These are phyloP conservation scores for Termitomyces eurrhizus DNA, from an alignment of 768 basidiomycete species.

Conservation along the genomic window DNA sequence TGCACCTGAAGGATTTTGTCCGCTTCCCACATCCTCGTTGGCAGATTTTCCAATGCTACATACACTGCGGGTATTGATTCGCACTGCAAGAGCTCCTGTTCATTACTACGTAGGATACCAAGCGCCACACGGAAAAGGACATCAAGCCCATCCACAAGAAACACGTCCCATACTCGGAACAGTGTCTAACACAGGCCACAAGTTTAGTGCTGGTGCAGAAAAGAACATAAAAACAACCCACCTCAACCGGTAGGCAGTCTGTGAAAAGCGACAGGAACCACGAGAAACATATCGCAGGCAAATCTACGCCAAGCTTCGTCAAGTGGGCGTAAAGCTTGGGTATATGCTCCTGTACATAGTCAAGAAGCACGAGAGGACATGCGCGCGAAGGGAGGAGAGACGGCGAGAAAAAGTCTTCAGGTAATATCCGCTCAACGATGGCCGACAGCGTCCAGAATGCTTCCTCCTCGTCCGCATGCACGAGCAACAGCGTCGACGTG, in stretches of 20 bases:
- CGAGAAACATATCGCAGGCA: conserved; percentile 94
- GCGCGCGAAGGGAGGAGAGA: conserved; percentile 89
- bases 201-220: not conserved
- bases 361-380: conserved; percentile 86
- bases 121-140: conserved; percentile 89
- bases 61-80: conserved; percentile 88
- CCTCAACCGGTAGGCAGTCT: conserved; percentile 93
- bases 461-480: conserved; percentile 93
- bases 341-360: conserved; percentile 75
- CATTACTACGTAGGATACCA: conserved; percentile 79
- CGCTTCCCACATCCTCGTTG: conserved; percentile 91
- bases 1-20: conserved; percentile 86
- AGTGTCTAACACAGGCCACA: conserved; percentile 57
- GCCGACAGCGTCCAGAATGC: conserved; percentile 94
- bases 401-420: conserved; percentile 91
- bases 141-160: conserved; percentile 90
- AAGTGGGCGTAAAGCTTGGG: conserved; percentile 79
- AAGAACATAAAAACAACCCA: conserved; percentile 26
- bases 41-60: conserved; percentile 82
- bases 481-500: conserved; percentile 89
- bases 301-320: conserved; percentile 77
- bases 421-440: conserved; percentile 85
- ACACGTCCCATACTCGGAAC: conserved; percentile 94
- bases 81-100: conserved; percentile 78
- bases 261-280: conserved; percentile 98